Conservation (phyloP, 192 early-diverging fungal species). For the Backusella westeae region DNA sequence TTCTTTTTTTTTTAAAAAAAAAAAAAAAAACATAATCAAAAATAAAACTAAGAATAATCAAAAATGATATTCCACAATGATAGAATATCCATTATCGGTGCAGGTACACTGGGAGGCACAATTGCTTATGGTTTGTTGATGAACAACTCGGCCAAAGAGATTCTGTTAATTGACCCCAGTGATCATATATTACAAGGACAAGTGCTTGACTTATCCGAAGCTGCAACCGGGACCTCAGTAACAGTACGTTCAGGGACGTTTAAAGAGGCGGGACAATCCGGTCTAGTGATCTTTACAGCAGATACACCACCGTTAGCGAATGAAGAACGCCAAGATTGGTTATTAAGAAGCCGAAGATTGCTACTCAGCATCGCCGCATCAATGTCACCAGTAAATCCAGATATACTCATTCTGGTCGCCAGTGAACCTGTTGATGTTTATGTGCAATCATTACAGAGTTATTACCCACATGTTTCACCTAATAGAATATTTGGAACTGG, state of each 20-base stretch:
- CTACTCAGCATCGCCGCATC: background rate
- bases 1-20: background rate
- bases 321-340: constrained; percentile 3
- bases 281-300: constrained; percentile 79
- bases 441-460: background rate
- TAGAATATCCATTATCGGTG: constrained; percentile 66
- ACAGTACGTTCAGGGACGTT: constrained; percentile 55
- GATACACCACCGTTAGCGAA: constrained; percentile 44
- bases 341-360: background rate
- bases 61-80: background rate
- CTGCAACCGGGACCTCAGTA: constrained; percentile 64
- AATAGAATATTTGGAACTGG: constrained; percentile 3
- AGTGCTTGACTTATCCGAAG: constrained; percentile 77
- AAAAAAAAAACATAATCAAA: background rate
- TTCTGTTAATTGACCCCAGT: constrained; percentile 65
- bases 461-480: constrained; percentile 1
- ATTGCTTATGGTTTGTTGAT: constrained; percentile 68
- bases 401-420: background rate
- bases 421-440: background rate
- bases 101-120: constrained; percentile 71
- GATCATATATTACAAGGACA: constrained; percentile 64
- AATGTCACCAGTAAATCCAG: background rate
- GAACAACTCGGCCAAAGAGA: constrained; percentile 60
- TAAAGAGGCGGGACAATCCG: constrained; percentile 74
- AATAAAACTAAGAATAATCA: background rate